Conservation (phyloP, 1,284 basidiomycete species). For the Cystobasidium sp. region DNA sequence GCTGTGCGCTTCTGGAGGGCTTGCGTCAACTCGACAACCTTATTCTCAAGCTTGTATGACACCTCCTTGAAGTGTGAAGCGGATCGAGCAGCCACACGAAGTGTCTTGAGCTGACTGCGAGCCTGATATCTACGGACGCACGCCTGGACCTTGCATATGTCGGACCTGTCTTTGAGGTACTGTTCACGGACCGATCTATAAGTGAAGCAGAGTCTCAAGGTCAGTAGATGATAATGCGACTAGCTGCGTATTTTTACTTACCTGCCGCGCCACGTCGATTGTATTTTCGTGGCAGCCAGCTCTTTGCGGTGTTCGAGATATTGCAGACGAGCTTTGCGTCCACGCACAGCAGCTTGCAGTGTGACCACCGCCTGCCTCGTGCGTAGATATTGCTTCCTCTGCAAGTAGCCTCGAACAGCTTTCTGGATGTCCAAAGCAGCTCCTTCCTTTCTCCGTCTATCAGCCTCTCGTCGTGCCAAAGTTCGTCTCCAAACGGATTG, state of each 20-base stretch:
- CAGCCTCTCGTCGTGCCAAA: constrained; percentile 73
- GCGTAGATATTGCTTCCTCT: constrained; percentile 71
- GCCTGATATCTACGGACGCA: constrained; percentile 88
- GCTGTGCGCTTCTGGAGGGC: constrained; percentile 86
- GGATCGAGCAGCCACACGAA: constrained; percentile 90
- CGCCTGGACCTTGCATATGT: constrained; percentile 85
- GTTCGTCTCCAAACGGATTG: constrained; percentile 94
- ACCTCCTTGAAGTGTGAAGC: constrained; percentile 99
- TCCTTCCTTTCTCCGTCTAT: constrained; percentile 71
- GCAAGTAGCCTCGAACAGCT: constrained; percentile 71
- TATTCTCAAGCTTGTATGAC: constrained; percentile 97
- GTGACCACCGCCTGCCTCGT: constrained; percentile 69
- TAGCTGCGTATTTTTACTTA: not conserved
- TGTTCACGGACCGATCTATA: constrained; percentile 68
- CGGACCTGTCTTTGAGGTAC: constrained; percentile 68
- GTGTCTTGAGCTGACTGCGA: constrained; percentile 77
- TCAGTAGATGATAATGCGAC: not conserved
- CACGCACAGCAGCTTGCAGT: constrained; percentile 88
- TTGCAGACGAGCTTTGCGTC: constrained; percentile 71
- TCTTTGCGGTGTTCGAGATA: constrained; percentile 68
- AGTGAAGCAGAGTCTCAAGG: not conserved
- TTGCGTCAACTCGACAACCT: constrained; percentile 98
- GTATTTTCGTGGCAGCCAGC: constrained; percentile 74
- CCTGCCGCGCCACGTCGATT: constrained; percentile 59
- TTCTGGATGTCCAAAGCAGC: constrained; percentile 80